Base-by-base conservation (phyloP, 2,329 filamentous ascomycete species). In the Gaeumannomyces sp. region DNA sequence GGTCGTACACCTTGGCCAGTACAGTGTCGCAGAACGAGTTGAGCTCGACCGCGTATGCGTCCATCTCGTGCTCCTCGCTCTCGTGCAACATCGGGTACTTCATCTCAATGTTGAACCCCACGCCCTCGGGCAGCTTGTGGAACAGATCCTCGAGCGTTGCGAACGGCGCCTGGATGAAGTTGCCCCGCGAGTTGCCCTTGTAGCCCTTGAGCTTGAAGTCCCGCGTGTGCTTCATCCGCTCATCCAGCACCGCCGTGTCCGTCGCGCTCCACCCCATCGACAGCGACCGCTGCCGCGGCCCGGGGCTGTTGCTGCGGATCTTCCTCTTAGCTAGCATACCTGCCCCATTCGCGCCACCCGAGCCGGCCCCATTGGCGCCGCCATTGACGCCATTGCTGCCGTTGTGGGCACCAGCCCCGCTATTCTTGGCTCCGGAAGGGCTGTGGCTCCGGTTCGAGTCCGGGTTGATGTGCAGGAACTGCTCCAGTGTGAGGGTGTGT, bases 11-110 rank as follows among this genome's bases (percentile, higher is more conserved):
- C 76, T 92, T 95, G 59, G 84, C 84, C 11, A 99, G 82, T 4
- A 99, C 91, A 0, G 92, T 97, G 76, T 99, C 95, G 73, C 96
- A 94, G 75, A 98, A 99, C 1, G 90, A 92, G 77, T 98, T 98
- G 70, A 98, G 85, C 78, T 99, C 95, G 60, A 98, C 91, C 0
- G 92, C 93, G 73, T 97, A 97, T 3, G 91, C 91, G 74, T 97
- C 94, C 93, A 98, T 97, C 70, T 96, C 92, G 69, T 97, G 91
- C 75, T 96, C 91, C 76, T 97, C 92, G 66, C 88, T 92, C 80
- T 99, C 96, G 74, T 94, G 90, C 58, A 99, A 85, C 93, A 98
- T 98, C 6, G 95, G 95, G 74, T 99, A 99, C 78, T 99, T 98
- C 85, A 99, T 91, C 80, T 99, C 95, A 70, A 99, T 96, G 77